Conservation (phyloP, 441 rosid species). For the Lepidium campestre region DNA sequence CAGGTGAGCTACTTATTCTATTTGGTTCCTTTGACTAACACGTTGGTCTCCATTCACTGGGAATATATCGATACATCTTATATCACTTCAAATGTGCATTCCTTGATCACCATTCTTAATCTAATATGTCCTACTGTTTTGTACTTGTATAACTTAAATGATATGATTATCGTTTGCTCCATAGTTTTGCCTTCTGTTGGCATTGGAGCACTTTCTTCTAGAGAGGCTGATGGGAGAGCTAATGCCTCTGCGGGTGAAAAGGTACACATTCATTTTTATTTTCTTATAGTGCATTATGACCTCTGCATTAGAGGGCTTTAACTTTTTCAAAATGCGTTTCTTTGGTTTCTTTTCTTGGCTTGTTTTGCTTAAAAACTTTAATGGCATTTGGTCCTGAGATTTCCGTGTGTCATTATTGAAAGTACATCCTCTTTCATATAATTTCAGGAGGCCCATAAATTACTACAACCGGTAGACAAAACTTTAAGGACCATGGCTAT, state of each 20-base stretch:
- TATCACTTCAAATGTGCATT: neutral
- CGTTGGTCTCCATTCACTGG: neutral
- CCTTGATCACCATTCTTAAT: neutral
- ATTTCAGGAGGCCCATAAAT: constrained; percentile 82
- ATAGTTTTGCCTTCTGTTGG: constrained; percentile 88
- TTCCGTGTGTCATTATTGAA: neutral
- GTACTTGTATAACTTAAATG: constrained; percentile 3
- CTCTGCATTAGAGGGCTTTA: neutral
- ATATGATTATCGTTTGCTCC: constrained; percentile 10
- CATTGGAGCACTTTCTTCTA: constrained; percentile 79
- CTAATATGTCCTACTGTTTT: neutral
- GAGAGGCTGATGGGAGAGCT: constrained; percentile 94
- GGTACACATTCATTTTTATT: constrained; percentile 32
- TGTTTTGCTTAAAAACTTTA: constrained; percentile 1
- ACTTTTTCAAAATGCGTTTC: constrained; percentile 7
- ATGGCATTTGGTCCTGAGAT: neutral
- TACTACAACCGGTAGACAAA: constrained; percentile 85
- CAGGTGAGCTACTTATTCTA: constrained; percentile 46
- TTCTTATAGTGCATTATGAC: neutral
- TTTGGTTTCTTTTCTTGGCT: neutral
- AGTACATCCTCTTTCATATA: neutral
- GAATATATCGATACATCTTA: neutral
- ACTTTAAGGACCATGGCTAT: constrained; percentile 83
- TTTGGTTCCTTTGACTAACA: neutral
- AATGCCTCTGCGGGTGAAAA: constrained; percentile 74